Percentiles rank a stretch among this genome's conserved stretches.
phyloP scores from a whole-genome alignment of 805 yeast species.

The Lachancea fermentati region DNA sequence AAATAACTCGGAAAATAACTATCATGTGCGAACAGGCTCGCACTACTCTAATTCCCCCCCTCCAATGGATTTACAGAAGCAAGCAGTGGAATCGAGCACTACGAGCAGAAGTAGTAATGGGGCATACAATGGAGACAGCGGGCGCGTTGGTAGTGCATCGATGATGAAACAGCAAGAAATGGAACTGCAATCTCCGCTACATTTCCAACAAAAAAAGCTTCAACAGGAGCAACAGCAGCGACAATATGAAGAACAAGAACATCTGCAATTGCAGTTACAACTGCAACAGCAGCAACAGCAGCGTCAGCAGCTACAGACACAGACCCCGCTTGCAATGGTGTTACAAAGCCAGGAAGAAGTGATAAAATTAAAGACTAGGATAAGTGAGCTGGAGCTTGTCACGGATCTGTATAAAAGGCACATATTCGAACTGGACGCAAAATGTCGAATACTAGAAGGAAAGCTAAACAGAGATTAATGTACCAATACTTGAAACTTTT shows the following conservation, averaged over 20 bases:
- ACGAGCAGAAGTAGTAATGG: conserved; percentile 7
- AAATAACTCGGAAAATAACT: neutral
- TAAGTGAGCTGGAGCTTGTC: conserved; percentile 83
- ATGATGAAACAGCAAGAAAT: neutral
- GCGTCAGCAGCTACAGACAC: neutral
- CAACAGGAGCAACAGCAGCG: conserved; percentile 1
- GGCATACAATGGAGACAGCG: neutral
- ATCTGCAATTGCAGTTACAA: neutral
- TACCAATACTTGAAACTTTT: too few species aligned
- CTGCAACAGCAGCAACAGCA: conserved; percentile 1
- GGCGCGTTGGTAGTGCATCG: neutral
- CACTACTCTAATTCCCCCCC: conserved; percentile 43
- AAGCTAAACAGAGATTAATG: neutral
- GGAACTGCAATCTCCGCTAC: neutral
- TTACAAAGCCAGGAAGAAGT: conserved; percentile 31
- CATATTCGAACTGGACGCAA: conserved; percentile 67
- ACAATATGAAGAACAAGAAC: conserved; percentile 2
- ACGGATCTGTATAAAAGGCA: conserved; percentile 82
- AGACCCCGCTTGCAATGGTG: conserved; percentile 11
- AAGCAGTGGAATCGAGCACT: neutral
- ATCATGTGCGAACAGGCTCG: conserved; percentile 10
- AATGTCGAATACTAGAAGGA: conserved; percentile 24
- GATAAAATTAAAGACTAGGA: conserved; percentile 59
- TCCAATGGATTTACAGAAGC: conserved; percentile 22
- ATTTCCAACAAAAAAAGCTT: conserved; percentile 2